phyloP scores from a whole-genome alignment of 495 filamentous ascomycete genomes.

The Penicillium lagena region DNA sequence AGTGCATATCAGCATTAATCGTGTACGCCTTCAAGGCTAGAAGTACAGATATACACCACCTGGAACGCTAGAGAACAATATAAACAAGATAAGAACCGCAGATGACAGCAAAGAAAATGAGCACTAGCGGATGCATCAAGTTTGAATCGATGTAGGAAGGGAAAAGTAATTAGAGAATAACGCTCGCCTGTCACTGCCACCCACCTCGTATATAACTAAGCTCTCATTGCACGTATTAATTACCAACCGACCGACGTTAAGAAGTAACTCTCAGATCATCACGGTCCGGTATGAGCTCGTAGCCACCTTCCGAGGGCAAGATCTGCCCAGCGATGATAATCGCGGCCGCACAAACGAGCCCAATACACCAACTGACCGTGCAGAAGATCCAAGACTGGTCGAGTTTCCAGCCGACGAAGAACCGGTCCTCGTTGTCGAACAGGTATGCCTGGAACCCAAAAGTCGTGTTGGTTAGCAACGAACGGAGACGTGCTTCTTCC shows the following conservation, averaged over 20 bases:
- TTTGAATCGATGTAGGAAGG: too few relatives aligned
- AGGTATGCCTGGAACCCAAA: conserved; percentile 58
- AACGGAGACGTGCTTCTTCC: neutral
- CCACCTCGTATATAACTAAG: too few relatives aligned
- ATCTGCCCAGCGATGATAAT: conserved; percentile 58
- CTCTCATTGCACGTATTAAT: neutral
- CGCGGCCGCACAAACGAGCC: conserved; percentile 52
- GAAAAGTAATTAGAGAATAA: too few relatives aligned
- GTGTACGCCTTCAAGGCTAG: too few relatives aligned
- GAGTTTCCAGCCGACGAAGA: conserved; percentile 78
- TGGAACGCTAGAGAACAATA: too few relatives aligned
- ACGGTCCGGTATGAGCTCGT: conserved; percentile 61
- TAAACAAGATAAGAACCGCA: too few relatives aligned
- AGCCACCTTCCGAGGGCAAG: conserved; percentile 76
- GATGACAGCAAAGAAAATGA: too few relatives aligned
- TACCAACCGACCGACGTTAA: neutral
- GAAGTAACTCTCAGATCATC: neutral
- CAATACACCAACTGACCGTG: conserved; percentile 64
- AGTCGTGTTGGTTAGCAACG: neutral
- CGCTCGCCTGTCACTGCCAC: too few relatives aligned
- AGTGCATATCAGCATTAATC: too few relatives aligned
- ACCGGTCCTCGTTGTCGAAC: conserved; percentile 78
- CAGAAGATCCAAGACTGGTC: conserved; percentile 73
- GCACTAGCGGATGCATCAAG: too few relatives aligned
- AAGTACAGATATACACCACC: too few relatives aligned